Evolutionary conservation across 2,329 filamentous ascomycete species (phyloP).

Genomic region (Aspergillus awamori): DNA sequence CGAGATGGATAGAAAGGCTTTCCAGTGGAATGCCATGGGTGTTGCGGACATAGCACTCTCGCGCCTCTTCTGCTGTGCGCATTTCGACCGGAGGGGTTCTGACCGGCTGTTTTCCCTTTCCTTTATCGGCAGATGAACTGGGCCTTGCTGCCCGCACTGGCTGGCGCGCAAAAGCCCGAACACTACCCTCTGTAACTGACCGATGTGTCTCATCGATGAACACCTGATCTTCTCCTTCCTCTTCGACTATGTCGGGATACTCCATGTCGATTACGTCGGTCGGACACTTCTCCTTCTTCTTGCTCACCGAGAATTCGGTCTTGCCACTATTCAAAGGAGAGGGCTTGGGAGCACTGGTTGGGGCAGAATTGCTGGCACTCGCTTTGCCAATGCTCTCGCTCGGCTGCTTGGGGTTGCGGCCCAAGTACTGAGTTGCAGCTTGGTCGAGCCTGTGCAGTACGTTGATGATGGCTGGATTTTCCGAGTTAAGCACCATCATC

Average conservation of each 20-base stretch:
- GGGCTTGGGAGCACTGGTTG: not conserved
- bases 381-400: not conserved
- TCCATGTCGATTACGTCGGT: not conserved
- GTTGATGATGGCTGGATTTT: not conserved
- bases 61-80: constrained; percentile 5
- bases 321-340: not conserved
- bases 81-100: not conserved
- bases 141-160: not conserved
- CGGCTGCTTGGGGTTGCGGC: not conserved
- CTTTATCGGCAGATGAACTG: not conserved
- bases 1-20: constrained; percentile 59
- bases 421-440: not conserved
- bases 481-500: constrained; percentile 1
- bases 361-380: not conserved
- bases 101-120: not conserved
- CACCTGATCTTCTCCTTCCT: not conserved
- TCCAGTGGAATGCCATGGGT: constrained; percentile 62
- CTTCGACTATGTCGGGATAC: not conserved
- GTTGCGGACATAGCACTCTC: constrained; percentile 56
- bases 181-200: not conserved
- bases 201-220: not conserved
- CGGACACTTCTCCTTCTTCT: not conserved
- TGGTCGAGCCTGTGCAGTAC: not conserved
- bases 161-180: not conserved
- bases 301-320: no score